Evolutionary conservation across 176 grass and related monocot species (phyloP), one percentile per base, ranked within the genome.

Genomic region (Metroxylon sagu): DNA sequence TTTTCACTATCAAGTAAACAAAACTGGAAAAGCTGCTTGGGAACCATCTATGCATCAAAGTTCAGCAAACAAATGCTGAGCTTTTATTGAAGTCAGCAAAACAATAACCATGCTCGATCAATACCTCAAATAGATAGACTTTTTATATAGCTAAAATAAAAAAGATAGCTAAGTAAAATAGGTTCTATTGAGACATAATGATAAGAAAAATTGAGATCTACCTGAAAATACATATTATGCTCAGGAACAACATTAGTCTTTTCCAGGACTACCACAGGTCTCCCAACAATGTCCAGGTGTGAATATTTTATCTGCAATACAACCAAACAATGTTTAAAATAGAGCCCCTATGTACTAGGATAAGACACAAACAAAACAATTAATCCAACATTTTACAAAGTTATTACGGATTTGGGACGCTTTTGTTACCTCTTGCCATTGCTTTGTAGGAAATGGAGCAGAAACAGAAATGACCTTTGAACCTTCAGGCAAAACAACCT

Each of bases 171-270:
- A 16, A 55, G 17, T 15, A 54, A 43, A 68, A 6, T 15, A 16
- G 1, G 7, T 16, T 2, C n/a, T 23, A 56, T 7, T 17, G 26
- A 52, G n/a, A 26, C n/a, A 12, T 7, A 18, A 27, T 26, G 50
- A 12, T 14, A 17, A 14, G n/a, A 19, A 39, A 14, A 12, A 35
- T 5, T 16, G 51, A 69, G 18, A 57, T 23, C 62, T 56, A 98
- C 94, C 94, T 98, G 85, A 56, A 98, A 98, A 85, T 92, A 78
- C 18, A 93, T 59, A 68, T 93, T 98, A 79, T 93, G 82, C 76
- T 98, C 94, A 3, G 94, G 94, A 79, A 92, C 80, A 78, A 98
- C 87, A 81, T 86, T 83, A 74, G 64, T 63, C 61, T 89, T 98
- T 77, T 98, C 88, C 56, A 93, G 70, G 72, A 89, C 76, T 19